Conservation (phyloP, 2,329 filamentous ascomycete species). For the Aspergillus sp. region DNA sequence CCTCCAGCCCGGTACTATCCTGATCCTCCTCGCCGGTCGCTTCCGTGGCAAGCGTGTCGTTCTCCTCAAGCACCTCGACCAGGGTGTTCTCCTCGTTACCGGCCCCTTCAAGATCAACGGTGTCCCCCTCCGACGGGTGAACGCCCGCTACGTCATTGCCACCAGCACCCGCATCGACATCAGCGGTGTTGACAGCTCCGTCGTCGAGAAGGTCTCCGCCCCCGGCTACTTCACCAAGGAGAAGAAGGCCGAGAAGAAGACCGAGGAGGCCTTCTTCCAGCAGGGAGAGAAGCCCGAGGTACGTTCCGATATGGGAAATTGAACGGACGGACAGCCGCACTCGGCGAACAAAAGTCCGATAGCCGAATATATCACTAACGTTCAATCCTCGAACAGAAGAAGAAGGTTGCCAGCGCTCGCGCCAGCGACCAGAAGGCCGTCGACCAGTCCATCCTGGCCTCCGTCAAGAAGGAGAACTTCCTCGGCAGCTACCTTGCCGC, state of each 20-base stretch:
- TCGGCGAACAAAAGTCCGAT: neutral
- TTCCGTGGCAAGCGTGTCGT: constrained; percentile 99
- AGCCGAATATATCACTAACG: neutral
- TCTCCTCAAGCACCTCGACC: constrained; percentile 95
- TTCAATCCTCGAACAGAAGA: constrained; percentile 71
- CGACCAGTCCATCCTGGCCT: constrained; percentile 92
- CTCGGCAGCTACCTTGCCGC: constrained; percentile 91
- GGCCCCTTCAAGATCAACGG: constrained; percentile 99
- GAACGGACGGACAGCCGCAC: neutral
- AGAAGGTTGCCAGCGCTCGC: constrained; percentile 88
- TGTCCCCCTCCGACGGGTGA: constrained; percentile 84
- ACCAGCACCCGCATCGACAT: constrained; percentile 61
- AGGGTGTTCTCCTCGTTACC: constrained; percentile 98
- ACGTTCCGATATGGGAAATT: constrained; percentile 44
- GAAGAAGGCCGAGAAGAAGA: constrained; percentile 89
- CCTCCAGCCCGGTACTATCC: constrained; percentile 91
- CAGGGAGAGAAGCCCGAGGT: constrained; percentile 98
- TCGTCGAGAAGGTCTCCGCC: constrained; percentile 82
- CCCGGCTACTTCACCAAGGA: constrained; percentile 96
- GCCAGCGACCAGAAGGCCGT: constrained; percentile 98
- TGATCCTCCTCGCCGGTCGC: constrained; percentile 98
- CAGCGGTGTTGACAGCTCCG: constrained; percentile 73
- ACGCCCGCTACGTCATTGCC: constrained; percentile 56
- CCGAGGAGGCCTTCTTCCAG: constrained; percentile 99
- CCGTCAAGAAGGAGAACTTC: constrained; percentile 97